Evolutionary conservation across 2,329 filamentous ascomycete species (phyloP).

Genomic region (Colletotrichum phormii): DNA sequence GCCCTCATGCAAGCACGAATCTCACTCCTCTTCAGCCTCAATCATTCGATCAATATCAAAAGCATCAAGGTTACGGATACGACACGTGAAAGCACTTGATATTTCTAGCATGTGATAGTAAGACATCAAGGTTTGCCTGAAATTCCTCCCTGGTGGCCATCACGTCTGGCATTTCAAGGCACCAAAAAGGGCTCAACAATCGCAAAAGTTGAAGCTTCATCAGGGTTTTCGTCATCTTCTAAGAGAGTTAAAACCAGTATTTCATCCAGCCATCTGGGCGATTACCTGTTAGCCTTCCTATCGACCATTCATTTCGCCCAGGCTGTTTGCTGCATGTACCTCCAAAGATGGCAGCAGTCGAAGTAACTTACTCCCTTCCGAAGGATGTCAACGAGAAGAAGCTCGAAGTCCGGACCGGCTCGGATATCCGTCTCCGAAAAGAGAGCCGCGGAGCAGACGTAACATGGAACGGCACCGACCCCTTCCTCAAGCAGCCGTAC

Average conservation of each 20-base stretch:
- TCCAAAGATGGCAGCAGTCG: neutral
- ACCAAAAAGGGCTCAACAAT: neutral
- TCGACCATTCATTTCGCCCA: rapidly evolving
- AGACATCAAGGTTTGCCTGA: neutral
- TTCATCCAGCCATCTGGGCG: neutral
- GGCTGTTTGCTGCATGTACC: neutral
- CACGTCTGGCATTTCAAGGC: neutral
- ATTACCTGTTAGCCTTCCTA: rapidly evolving
- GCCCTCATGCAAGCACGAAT: neutral
- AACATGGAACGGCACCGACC: neutral
- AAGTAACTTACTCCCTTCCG: conserved; percentile 1
- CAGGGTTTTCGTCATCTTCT: neutral
- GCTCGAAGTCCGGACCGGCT: neutral
- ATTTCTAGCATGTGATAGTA: neutral
- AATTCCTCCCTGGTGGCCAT: neutral
- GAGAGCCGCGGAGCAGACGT: neutral
- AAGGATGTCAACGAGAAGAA: neutral
- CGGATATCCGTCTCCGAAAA: neutral
- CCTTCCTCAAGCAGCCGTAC: neutral
- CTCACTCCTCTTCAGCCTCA: too few relatives aligned
- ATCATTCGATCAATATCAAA: neutral
- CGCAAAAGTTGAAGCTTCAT: neutral
- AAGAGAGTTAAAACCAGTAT: neutral
- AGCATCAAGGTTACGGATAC: neutral
- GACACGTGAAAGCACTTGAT: neutral